Percentiles rank a stretch among this genome's conserved stretches.
phyloP scores from a whole-genome alignment of 257 asterid species.

The Solanum peruvianum region DNA sequence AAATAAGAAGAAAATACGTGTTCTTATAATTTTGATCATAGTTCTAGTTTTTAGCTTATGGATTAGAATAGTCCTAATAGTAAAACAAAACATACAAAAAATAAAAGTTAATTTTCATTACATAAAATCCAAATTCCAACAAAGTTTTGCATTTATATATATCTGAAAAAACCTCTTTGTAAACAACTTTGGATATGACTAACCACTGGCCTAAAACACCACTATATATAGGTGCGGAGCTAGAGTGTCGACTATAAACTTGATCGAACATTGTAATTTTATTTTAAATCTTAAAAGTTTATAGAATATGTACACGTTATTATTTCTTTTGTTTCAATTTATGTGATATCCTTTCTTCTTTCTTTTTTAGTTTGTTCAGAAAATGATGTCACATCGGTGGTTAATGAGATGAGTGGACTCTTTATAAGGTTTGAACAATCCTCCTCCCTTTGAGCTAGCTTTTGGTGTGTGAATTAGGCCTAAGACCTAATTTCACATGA shows the following conservation, averaged over 20 bases:
- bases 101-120: neutral
- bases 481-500: too few relatives aligned
- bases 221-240: neutral
- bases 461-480: too few relatives aligned
- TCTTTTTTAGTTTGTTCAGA: neutral
- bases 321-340: rapidly evolving
- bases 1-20: too few relatives aligned
- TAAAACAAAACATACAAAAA: neutral
- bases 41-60: neutral
- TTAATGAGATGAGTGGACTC: too few relatives aligned
- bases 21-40: too few relatives aligned
- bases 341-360: neutral
- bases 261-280: neutral
- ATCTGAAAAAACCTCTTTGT: neutral
- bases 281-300: too few relatives aligned
- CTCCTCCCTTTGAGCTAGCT: too few relatives aligned
- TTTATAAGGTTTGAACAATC: too few relatives aligned
- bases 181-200: neutral
- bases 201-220: neutral
- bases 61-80: neutral
- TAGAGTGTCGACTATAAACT: neutral
- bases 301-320: neutral
- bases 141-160: neutral
- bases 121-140: neutral
- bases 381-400: neutral